A percentile compares a stretch with the other conserved stretches of the same genome.
Evolutionary conservation across 305 asterid genomes (phyloP).

Genomic region (Andrographis paniculata): DNA sequence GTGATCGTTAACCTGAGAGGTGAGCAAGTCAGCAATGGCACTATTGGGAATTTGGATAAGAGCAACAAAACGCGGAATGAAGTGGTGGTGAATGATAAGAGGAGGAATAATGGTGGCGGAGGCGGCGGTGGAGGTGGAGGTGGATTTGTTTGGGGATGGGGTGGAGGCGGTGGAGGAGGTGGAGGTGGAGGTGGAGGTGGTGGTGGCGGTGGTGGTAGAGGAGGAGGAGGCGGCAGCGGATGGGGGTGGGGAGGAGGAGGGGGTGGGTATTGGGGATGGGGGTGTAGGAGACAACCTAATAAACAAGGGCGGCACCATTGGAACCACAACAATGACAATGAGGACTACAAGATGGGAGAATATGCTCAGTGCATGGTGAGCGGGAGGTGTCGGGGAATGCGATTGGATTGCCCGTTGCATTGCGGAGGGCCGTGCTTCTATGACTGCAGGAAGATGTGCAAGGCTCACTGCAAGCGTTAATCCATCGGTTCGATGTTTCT

Average conservation of each 20-base stretch:
- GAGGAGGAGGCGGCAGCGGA: slow-evolving; percentile 36
- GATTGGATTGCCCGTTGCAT: slow-evolving; percentile 57
- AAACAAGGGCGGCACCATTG: slow-evolving; percentile 14
- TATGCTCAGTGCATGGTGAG: slow-evolving; percentile 46
- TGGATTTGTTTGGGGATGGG: slow-evolving; percentile 35
- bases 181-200: slow-evolving; percentile 35
- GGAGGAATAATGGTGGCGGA: slow-evolving; percentile 22
- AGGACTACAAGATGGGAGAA: slow-evolving; percentile 37
- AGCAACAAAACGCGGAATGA: slow-evolving; percentile 18
- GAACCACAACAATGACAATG: slow-evolving; percentile 15
- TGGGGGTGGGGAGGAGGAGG: slow-evolving; percentile 49
- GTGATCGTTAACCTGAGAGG: slow-evolving; percentile 15
- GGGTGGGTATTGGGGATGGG: slow-evolving; percentile 42
- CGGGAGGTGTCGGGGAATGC: slow-evolving; percentile 50
- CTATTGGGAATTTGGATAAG: not conserved
- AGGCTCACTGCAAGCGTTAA: slow-evolving; percentile 48
- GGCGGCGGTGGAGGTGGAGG: slow-evolving; percentile 31
- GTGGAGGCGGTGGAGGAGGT: slow-evolving; percentile 45
- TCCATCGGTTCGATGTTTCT: no score
- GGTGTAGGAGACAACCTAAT: slow-evolving; percentile 24
- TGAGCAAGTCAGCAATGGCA: slow-evolving; percentile 1
- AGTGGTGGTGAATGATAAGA: slow-evolving; percentile 19
- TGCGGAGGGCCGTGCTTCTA: slow-evolving; percentile 62
- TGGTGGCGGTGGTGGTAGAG: slow-evolving; percentile 35
- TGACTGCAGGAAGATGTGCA: slow-evolving; percentile 51